These are phyloP conservation scores for Sclerotinia spermophila DNA, from an alignment of 2,329 filamentous ascomycete genomes.

Conservation along the genomic window DNA sequence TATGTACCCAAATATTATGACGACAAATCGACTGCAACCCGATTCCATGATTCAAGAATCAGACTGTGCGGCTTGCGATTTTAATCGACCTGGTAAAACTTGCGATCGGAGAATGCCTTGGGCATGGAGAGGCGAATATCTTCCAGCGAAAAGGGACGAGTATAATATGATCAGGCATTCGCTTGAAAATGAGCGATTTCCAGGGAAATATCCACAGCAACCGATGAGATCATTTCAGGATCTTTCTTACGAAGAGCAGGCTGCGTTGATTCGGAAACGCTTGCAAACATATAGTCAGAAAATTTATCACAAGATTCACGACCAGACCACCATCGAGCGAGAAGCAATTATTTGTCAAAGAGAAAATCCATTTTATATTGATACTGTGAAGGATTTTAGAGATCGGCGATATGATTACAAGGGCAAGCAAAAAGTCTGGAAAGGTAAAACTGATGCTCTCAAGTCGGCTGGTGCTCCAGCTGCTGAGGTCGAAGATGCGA, in stretches of 20 bases:
- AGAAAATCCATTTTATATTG: constrained; percentile 97
- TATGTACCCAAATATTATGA: constrained; percentile 99
- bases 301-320: constrained; percentile 98
- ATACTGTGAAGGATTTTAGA: constrained; percentile 93
- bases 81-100: constrained; percentile 95
- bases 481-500: constrained; percentile 82
- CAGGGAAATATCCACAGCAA: constrained; percentile 68
- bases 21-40: constrained; percentile 92
- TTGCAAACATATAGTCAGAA: constrained; percentile 94
- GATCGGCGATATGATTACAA: constrained; percentile 99
- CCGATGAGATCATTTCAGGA: constrained; percentile 76
- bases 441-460: constrained; percentile 85
- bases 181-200: constrained; percentile 88
- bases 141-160: constrained; percentile 93
- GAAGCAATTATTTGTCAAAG: constrained; percentile 98
- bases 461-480: constrained; percentile 76
- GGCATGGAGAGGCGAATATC: constrained; percentile 96
- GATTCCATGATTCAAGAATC: constrained; percentile 99
- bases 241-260: constrained; percentile 76
- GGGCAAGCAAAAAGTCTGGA: constrained; percentile 97
- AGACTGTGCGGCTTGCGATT: constrained; percentile 95
- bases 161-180: constrained; percentile 98
- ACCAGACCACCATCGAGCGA: constrained; percentile 84
- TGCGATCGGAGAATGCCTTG: constrained; percentile 93
- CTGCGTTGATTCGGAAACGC: constrained; percentile 75